Base-by-base conservation (phyloP, 2,329 filamentous ascomycete genomes). In the Seiridium cupressi region DNA sequence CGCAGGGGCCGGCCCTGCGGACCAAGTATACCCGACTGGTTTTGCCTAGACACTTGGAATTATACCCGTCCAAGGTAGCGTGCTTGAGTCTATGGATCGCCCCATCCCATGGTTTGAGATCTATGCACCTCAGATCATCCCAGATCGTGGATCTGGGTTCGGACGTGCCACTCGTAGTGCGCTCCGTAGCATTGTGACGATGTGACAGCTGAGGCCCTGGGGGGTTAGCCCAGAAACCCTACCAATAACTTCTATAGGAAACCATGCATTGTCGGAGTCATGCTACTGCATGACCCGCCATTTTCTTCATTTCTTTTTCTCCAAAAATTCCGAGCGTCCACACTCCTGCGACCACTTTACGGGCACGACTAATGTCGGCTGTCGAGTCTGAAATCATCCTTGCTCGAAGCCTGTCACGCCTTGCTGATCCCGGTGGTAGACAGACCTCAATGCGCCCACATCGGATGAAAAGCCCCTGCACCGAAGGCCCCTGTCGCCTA, bases 401-500 rank as follows among this genome's bases (percentile, higher is more conserved):
- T 71, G 68, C 63, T 31, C 13, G 49, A 57, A 61, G 63, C 67
- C 65, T 66, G 65, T 64, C 64, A 62, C 44, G 55, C 13, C 42
- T 54, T 65, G 63, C 42, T 62, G 65, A 69, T 70, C 68, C 68
- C 69, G 68, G 65, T 60, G 59, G 55, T 61, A 69, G 61, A 65
- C 64, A 51, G 58, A 63, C 60, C 66, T 68, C 63, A 66, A 64
- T 63, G 65, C 64, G 63, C 58, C 44, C 61, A 61, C 63, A 66
- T 68, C 64, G 62, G 65, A 62, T 58, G 64, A 65, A 63, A 60
- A 62, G 56, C n/a, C 54, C 49, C 49, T 36, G 9, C 9, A 13
- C 38, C 38, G 38, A 42, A 42, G 11, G 38, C 49, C 49, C 49
- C 49, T 53, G 49, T 38, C 38, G 35, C 34, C 49, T n/a, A 53